A percentile compares a stretch with the other conserved stretches of the same genome.
These are phyloP conservation scores for Candida tammaniensis DNA, from an alignment of 805 yeast genomes.

Conservation along the genomic window DNA sequence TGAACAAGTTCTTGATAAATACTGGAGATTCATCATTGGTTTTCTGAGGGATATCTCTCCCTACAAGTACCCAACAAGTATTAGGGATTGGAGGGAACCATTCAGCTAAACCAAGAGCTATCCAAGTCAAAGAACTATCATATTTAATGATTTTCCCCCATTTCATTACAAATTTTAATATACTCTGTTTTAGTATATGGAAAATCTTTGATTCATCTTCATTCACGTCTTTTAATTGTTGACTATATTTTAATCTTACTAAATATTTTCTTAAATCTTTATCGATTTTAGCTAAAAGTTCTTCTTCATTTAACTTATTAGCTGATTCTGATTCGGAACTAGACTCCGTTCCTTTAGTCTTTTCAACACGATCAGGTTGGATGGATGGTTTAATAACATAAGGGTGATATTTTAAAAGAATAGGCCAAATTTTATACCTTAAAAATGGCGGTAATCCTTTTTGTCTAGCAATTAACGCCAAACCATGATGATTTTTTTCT, in stretches of 20 bases:
- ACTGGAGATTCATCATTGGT: constrained; percentile 14
- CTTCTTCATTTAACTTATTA: constrained; percentile 17
- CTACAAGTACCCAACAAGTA: constrained; percentile 53
- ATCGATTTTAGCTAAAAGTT: constrained; percentile 36
- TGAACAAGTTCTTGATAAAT: constrained; percentile 30
- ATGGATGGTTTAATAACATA: constrained; percentile 75
- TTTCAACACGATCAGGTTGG: constrained; percentile 50
- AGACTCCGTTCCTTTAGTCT: constrained; percentile 1
- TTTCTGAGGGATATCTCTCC: constrained; percentile 41
- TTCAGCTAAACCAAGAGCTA: constrained; percentile 83
- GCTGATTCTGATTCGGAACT: not conserved
- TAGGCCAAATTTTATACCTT: constrained; percentile 81
- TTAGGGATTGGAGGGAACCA: constrained; percentile 73
- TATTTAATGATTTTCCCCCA: constrained; percentile 80
- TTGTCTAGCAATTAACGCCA: constrained; percentile 79
- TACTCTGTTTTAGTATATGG: constrained; percentile 55
- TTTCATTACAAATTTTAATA: constrained; percentile 61
- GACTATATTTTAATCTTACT: constrained; percentile 37
- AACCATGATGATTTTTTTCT: constrained; percentile 64
- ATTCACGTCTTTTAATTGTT: constrained; percentile 10
- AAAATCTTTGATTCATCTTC: constrained; percentile 34
- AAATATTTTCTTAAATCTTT: constrained; percentile 64
- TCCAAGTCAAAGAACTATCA: constrained; percentile 83
- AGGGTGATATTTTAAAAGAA: constrained; percentile 77
- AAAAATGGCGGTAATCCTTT: constrained; percentile 82